Conservation (phyloP, 2,329 filamentous ascomycete genomes). For the Alternaria viburni region DNA sequence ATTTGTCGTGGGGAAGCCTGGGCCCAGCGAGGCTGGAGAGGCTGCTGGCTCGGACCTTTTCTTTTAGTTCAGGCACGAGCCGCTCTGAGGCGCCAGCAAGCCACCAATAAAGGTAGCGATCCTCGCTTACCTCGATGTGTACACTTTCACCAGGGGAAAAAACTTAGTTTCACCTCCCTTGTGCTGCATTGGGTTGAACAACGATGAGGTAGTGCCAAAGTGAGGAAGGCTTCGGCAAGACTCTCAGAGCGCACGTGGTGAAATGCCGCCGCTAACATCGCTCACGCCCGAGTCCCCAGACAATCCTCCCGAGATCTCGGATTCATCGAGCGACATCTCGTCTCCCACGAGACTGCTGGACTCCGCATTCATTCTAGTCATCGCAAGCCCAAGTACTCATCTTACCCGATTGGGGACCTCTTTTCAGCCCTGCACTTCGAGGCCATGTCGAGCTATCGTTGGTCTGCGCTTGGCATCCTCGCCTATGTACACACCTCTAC, state of each 20-base stretch:
- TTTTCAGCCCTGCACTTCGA: neutral
- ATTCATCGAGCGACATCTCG: neutral
- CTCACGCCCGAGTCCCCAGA: neutral
- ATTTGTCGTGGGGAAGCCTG: neutral
- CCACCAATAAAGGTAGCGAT: neutral
- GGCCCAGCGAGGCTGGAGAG: neutral
- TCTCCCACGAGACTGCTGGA: neutral
- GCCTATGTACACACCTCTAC: neutral
- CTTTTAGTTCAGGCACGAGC: neutral
- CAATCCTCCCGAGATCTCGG: neutral
- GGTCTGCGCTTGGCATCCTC: neutral
- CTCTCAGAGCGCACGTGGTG: neutral
- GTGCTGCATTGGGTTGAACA: neutral
- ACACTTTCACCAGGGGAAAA: neutral
- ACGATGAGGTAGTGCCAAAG: neutral
- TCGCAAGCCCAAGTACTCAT: neutral
- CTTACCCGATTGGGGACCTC: neutral
- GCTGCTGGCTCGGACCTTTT: neutral
- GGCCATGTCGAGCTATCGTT: neutral
- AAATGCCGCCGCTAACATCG: neutral
- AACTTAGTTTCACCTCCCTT: neutral
- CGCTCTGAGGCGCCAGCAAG: neutral
- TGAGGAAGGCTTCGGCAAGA: neutral
- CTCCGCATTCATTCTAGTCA: neutral
- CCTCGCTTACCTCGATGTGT: neutral